Evolutionary conservation across 169 alveolate genomes (phyloP).

Genomic region (Eimeria sp.): DNA sequence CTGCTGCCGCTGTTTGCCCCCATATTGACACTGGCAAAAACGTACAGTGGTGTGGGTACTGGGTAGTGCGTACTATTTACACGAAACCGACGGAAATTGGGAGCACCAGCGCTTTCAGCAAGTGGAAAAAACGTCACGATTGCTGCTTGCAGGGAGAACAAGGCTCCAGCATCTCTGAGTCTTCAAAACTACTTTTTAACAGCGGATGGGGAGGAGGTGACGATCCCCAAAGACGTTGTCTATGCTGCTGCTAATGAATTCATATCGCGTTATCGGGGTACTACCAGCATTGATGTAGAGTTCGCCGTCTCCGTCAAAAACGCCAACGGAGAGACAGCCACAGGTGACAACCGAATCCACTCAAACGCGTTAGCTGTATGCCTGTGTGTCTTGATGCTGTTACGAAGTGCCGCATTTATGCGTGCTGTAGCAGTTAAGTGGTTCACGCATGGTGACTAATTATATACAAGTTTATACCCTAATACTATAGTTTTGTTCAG

Average conservation of each 20-base stretch:
- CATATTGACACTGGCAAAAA: too few relatives aligned
- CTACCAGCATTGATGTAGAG: not conserved
- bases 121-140: not conserved
- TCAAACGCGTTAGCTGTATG: not conserved
- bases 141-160: conserved; percentile 24
- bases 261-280: not conserved
- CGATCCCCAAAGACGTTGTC: conserved; percentile 27
- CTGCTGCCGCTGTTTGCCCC: too few relatives aligned
- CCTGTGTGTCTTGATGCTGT: not conserved
- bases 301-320: conserved; percentile 17
- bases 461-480: too few relatives aligned
- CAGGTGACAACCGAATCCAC: not conserved
- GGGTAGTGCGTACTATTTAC: not conserved
- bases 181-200: conserved; percentile 38
- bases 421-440: too few relatives aligned
- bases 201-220: not conserved
- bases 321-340: not conserved
- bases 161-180: not conserved
- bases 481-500: too few relatives aligned
- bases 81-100: not conserved
- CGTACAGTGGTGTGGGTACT: too few relatives aligned
- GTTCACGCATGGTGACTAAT: too few relatives aligned
- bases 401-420: not conserved
- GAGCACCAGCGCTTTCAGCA: not conserved
- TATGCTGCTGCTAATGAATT: conserved; percentile 31